These are phyloP conservation scores for Podila epigama DNA, from an alignment of 192 early-diverging fungal species.

Conservation along the genomic window DNA sequence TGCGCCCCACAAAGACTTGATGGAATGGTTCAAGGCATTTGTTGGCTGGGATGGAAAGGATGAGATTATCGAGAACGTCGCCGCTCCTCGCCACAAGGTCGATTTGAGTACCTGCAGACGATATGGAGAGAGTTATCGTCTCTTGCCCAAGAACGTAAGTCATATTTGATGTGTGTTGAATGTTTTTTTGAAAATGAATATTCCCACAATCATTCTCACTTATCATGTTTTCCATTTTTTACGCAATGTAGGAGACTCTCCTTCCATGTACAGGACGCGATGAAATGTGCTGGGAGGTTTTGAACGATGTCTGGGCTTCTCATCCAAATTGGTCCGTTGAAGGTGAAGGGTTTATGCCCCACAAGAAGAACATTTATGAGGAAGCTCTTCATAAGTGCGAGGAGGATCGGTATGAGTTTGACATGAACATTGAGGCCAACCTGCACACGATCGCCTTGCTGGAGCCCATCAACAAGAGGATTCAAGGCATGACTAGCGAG, in stretches of 20 bases:
- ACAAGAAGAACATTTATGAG: conserved; percentile 92
- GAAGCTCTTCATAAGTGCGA: conserved; percentile 96
- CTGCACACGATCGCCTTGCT: conserved; percentile 87
- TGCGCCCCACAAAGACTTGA: conserved; percentile 81
- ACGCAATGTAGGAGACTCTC: conserved; percentile 50
- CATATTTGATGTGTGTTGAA: background rate
- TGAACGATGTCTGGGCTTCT: conserved; percentile 97
- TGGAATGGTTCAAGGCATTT: conserved; percentile 94
- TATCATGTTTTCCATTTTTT: background rate
- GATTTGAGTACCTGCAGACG: conserved; percentile 67
- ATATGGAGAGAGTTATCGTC: conserved; percentile 78
- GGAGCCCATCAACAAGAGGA: conserved; percentile 88
- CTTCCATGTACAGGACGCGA: conserved; percentile 92
- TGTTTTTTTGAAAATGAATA: background rate
- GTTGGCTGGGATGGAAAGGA: conserved; percentile 84
- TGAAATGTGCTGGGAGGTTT: conserved; percentile 86
- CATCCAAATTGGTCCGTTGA: conserved; percentile 94
- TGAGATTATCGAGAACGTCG: conserved; percentile 68
- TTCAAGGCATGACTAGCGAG: conserved; percentile 83
- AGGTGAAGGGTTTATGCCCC: conserved; percentile 86
- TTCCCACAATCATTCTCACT: background rate
- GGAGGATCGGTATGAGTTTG: conserved; percentile 94
- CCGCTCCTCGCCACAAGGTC: conserved; percentile 64
- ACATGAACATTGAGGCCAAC: conserved; percentile 96
- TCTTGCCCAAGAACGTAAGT: conserved; percentile 70